Base-by-base conservation (phyloP, 2,329 filamentous ascomycete genomes). In the Neonectria faginata region DNA sequence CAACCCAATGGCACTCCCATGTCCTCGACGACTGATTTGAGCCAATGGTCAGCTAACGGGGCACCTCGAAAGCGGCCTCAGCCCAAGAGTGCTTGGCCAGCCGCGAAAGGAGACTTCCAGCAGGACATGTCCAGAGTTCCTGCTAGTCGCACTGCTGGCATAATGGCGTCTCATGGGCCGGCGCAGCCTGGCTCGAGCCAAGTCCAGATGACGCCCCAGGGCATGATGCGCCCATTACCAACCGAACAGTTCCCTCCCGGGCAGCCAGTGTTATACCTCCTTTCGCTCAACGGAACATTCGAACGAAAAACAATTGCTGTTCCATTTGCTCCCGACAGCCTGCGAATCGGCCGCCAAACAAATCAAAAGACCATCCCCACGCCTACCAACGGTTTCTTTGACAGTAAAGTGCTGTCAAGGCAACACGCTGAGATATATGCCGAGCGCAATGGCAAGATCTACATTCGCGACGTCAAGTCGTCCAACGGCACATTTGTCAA, bases 401-500 rank as follows among this genome's bases (percentile, higher is more conserved):
- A 99, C 79, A 98, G 95, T 56, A 99, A 99, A 80, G 96, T 99
- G 27, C 86, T 99, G 25, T 98, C 96, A 42, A 88, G 96, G 73
- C 94, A 97, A 77, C 96, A 99, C 78, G 96, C 96, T 39, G 96
- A 99, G 78, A 92, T 99, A 41, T 98, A 94, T 89, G 94, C 96
- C n/a, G 87, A 89, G 67, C 79, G 84, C 58, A 90, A 92, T 67
- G 94, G 94, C 57, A 97, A 97, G 77, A 91, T 99, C 47, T 98
- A 91, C 87, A 98, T 99, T 71, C 89, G 94, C 62, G 96, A 99
- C 80, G 92, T 99, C 73, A 99, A 98, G 80, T 98, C 96, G 0
- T 99, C 96, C 44, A 99, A 99, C 77, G 96, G 96, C 63, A 99
- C 96, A 1, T 99, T 99, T 79, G 95, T 99, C 71, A 99, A 99